These are phyloP conservation scores for Xerocomus spinulosus DNA, from an alignment of 768 basidiomycete species.

Conservation along the genomic window DNA sequence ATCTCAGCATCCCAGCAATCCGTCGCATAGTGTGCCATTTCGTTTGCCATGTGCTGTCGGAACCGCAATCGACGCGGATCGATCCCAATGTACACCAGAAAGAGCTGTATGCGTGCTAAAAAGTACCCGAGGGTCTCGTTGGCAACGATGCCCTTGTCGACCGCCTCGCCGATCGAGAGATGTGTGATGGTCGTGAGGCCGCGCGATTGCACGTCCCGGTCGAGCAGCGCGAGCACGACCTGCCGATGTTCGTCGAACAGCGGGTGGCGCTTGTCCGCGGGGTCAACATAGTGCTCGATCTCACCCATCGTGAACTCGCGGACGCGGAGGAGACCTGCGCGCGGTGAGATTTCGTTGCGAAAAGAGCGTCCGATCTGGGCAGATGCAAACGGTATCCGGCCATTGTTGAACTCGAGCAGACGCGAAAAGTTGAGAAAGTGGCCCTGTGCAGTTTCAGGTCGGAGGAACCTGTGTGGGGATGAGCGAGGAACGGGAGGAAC, in stretches of 20 bases:
- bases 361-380: conserved; percentile 96
- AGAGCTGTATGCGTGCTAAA: conserved; percentile 85
- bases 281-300: conserved; percentile 99
- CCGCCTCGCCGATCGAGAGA: conserved; percentile 86
- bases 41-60: conserved; percentile 97
- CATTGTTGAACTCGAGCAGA: conserved; percentile 97
- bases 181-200: conserved; percentile 61
- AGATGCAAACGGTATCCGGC: conserved; percentile 92
- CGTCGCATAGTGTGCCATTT: conserved; percentile 99
- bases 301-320: conserved; percentile 99
- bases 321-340: conserved; percentile 92
- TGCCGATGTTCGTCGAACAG: conserved; percentile 81
- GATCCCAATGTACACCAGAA: conserved; percentile 88
- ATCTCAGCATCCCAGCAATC: conserved; percentile 99
- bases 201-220: conserved; percentile 75
- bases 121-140: conserved; percentile 99
- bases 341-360: conserved; percentile 97
- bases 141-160: conserved; percentile 79
- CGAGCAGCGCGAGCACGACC: conserved; percentile 69
- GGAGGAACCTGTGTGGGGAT: conserved; percentile 62
- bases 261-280: conserved; percentile 80
- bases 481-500: accelerated
- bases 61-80: conserved; percentile 79
- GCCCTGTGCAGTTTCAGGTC: conserved; percentile 97
- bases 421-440: conserved; percentile 99